These are phyloP conservation scores for Solanum sparsipilum DNA, from an alignment of 257 asterid genomes.

Conservation along the genomic window DNA sequence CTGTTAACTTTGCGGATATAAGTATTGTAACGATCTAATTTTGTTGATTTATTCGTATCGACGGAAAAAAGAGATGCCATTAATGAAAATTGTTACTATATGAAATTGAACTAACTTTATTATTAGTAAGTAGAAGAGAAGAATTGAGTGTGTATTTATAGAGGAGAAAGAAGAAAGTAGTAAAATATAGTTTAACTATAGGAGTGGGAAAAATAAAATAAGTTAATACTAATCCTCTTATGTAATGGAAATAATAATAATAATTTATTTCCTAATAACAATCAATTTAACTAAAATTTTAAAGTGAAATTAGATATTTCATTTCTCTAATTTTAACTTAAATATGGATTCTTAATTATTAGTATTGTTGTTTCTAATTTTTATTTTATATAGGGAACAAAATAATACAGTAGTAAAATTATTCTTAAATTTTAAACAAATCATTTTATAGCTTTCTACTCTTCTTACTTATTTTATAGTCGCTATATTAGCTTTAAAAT, in stretches of 20 bases:
- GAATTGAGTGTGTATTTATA: neutral
- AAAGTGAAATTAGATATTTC: neutral
- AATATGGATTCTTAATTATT: too few species aligned
- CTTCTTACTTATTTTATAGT: neutral
- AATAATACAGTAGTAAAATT: neutral
- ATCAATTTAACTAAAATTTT: too few species aligned
- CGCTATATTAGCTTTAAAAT: neutral
- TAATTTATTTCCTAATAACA: too few species aligned
- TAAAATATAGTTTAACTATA: too few species aligned
- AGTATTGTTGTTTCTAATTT: neutral
- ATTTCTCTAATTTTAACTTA: neutral
- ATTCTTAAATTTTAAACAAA: neutral
- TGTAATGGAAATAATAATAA: too few species aligned
- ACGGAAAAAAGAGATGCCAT: neutral
- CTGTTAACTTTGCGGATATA: neutral
- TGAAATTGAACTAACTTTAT: neutral
- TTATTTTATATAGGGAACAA: neutral
- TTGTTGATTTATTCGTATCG: neutral
- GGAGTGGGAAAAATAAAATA: too few species aligned
- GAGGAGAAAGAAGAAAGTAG: neutral
- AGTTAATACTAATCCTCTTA: neutral
- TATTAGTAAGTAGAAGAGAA: neutral
- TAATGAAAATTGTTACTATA: too few species aligned
- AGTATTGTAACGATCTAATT: neutral
- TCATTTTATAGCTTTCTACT: neutral